Evolutionary conservation across 768 basidiomycete genomes (phyloP), one percentile per base, ranked within the genome.

Genomic region (Lanmaoa pseudosensibilis): DNA sequence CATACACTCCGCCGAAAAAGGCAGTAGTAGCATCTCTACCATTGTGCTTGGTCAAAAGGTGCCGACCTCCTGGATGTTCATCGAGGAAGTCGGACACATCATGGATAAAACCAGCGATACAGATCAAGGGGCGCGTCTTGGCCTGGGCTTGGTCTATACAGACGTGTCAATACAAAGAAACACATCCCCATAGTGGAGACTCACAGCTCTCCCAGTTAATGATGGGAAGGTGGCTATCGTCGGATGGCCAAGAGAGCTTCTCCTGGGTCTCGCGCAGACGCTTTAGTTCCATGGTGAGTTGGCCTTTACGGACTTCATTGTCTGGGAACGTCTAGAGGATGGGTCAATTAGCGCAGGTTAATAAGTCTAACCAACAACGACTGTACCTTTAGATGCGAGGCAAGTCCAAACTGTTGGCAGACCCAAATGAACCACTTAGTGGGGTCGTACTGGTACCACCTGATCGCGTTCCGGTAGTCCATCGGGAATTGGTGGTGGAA

Each of bases 401-500:
- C 81, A 25, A 80, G 76, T 19, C 84, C 84, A 54, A 86, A 27
- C 61, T 69, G 52, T 50, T 76, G 68, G 68, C 77, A 78, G 46
- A 76, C 74, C 70, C 73, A 75, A 67, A 88, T 87, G 72, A 88
- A 85, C 94, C 94, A 95, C 75, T 96, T 94, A 4, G 94, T 94
- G 4, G 92, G 92, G 68, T 94, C 92, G 66, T 93, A 94, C 70
- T 94, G 92, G 69, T 84, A 85, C 85, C 86, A 88, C 73, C 80
- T 92, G 80, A 96, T 93, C 54, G 94, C 94, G 67, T 96, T 96
- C 25, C 94, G 84, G 78, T 94, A 98, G 73, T 98, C 94, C 90
- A 93, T 93, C 8, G 94, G 94, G 83, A 96, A 96, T 56, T 84
- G 85, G 68, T 98, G 94, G 77, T 98, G 94, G 84, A 96, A 96